These are phyloP conservation scores for Acer saccharum DNA, from an alignment of 345 rosid genomes.

Conservation along the genomic window DNA sequence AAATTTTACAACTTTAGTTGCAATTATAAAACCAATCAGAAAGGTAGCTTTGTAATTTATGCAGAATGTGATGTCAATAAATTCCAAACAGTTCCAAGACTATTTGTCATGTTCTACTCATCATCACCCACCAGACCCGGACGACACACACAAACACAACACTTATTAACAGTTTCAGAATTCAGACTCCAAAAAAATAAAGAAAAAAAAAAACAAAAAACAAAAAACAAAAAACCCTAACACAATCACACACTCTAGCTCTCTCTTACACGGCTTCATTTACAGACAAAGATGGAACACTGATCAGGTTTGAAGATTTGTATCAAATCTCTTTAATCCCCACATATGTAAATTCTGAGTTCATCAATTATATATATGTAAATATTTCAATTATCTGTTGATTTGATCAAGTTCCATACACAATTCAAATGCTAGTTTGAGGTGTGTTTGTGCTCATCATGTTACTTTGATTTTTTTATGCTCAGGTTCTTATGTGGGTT, in stretches of 20 bases:
- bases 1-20: too few species aligned
- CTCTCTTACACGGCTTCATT: background rate
- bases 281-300: background rate
- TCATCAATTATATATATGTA: background rate
- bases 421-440: background rate
- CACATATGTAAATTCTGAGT: background rate
- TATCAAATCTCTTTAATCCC: background rate
- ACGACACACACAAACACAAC: background rate
- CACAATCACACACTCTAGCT: background rate
- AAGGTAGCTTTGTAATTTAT: too few species aligned
- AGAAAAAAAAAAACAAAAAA: too few species aligned
- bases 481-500: background rate
- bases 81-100: background rate
- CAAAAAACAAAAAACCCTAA: constrained; percentile 16
- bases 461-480: background rate
- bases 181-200: too few species aligned
- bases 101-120: constrained; percentile 9
- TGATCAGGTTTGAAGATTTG: constrained; percentile 8
- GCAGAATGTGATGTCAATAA: background rate
- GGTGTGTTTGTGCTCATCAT: background rate
- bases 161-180: background rate
- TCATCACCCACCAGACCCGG: constrained; percentile 1
- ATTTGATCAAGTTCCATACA: background rate
- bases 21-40: too few species aligned
- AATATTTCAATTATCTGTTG: background rate